Percentiles rank a stretch among this genome's conserved stretches.
Evolutionary conservation across 495 filamentous ascomycete genomes (phyloP).

Genomic region (Trichocladium uniseriatum): DNA sequence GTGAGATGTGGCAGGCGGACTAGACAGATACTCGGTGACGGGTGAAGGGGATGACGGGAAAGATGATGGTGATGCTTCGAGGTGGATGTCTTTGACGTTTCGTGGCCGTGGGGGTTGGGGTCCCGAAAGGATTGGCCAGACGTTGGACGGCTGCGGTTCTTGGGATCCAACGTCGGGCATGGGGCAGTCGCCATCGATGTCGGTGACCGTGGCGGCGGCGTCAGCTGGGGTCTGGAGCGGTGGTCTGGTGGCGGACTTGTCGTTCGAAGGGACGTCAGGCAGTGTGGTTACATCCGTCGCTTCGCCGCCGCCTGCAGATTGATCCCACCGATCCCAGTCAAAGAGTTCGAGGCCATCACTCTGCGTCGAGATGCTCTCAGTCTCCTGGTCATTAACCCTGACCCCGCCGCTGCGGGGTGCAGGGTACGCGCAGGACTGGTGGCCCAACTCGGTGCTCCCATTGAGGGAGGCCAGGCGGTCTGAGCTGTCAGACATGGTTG

Average conservation of each 20-base stretch:
- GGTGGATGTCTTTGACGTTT: neutral
- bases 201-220: neutral
- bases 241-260: slow-evolving; percentile 1
- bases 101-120: slow-evolving; percentile 4
- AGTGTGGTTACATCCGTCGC: slow-evolving; percentile 16
- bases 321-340: slow-evolving; percentile 10
- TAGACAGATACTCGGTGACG: neutral
- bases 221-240: slow-evolving; percentile 6
- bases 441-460: slow-evolving; percentile 5
- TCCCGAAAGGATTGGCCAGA: slow-evolving; percentile 11
- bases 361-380: slow-evolving; percentile 3
- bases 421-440: neutral
- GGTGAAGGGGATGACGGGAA: neutral
- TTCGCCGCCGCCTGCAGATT: neutral
- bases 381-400: slow-evolving; percentile 5
- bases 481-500: slow-evolving; percentile 15
- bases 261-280: slow-evolving; percentile 11
- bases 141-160: slow-evolving; percentile 2
- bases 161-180: slow-evolving; percentile 15
- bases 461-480: slow-evolving; percentile 7
- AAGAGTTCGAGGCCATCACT: slow-evolving; percentile 11
- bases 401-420: neutral
- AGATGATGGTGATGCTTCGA: neutral
- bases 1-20: neutral
- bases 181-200: slow-evolving; percentile 10